Evolutionary conservation across 2,329 filamentous ascomycete species (phyloP), one percentile per base, ranked within the genome.

Genomic region (Colletotrichum lentis): DNA sequence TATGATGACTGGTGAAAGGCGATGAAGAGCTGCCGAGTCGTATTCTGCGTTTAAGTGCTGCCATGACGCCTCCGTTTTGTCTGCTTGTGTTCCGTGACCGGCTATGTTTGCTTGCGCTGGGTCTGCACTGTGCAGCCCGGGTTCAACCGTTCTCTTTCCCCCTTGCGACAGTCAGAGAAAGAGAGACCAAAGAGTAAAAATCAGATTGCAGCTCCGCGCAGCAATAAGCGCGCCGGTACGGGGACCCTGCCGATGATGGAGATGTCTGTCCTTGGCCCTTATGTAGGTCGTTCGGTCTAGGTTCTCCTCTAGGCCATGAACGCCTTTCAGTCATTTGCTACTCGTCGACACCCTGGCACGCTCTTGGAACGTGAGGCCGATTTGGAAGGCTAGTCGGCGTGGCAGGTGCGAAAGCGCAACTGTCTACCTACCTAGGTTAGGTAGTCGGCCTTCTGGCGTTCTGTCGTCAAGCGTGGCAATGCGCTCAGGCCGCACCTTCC

Each of bases 361-460:
- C 61, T 50, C 58, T 65, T 62, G 61, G 65, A 55, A 60, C 62
- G 35, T n/a, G 18, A 55, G 54, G 65, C 65, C 65, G 55, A 60
- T 68, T 68, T 60, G 61, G 62, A 50, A 60, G 63, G 49, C 49
- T 58, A 53, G 43, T 67, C 53, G 61, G 54, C 64, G 46, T 18
- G 50, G 54, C 50, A 46, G 31, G 24, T 50, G 50, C 20, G 27
- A 58, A 47, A 46, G 37, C 53, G 50, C 18, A 47, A 52, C 35
- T 43, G 20, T 52, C 44, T 37, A 56, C n/a, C n/a, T n/a, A n/a
- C n/a, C n/a, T n/a, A n/a, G n/a, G n/a, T n/a, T n/a, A n/a, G n/a
- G n/a, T n/a, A n/a, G n/a, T n/a, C n/a, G 59, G 52, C 49, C 37
- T 16, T 60, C 47, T 43, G 59, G 52, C 49, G 56, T 16, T 60